Percentiles rank a stretch among this genome's conserved stretches.
Evolutionary conservation across 1,284 basidiomycete genomes (phyloP).

Genomic region (Trichosporon inkin): DNA sequence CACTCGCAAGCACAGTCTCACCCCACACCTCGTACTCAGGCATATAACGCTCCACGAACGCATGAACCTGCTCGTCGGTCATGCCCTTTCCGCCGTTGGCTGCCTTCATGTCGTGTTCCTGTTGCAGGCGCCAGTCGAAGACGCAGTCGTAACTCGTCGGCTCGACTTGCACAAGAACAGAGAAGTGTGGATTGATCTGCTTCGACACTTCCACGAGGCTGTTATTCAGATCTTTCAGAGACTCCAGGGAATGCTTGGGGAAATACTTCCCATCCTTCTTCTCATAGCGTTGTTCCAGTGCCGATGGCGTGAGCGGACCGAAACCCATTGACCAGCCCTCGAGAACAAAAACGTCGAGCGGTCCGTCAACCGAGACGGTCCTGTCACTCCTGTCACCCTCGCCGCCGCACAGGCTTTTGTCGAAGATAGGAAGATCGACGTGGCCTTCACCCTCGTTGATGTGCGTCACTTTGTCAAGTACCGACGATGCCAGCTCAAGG

Average conservation of each 20-base stretch:
- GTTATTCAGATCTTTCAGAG: conserved; percentile 31
- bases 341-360: conserved; percentile 78
- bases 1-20: conserved; percentile 18
- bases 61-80: conserved; percentile 72
- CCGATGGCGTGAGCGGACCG: conserved; percentile 27
- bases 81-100: conserved; percentile 78
- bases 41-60: conserved; percentile 55
- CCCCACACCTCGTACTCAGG: conserved; percentile 37
- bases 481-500: conserved; percentile 15
- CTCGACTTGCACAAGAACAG: conserved; percentile 33
- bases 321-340: conserved; percentile 56
- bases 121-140: conserved; percentile 68
- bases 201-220: conserved; percentile 29
- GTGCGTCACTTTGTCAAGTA: conserved; percentile 4
- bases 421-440: conserved; percentile 62
- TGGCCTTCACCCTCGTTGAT: conserved; percentile 15
- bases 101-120: conserved; percentile 81
- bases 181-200: conserved; percentile 32
- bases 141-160: conserved; percentile 40
- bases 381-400: conserved; percentile 71
- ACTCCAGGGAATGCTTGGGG: conserved; percentile 26
- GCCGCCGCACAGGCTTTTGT: conserved; percentile 74
- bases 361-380: conserved; percentile 42
- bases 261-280: conserved; percentile 29
- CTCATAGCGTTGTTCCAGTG: conserved; percentile 49